Base-by-base conservation (phyloP, 192 early-diverging fungal genomes). In the Coemansia sp. region DNA sequence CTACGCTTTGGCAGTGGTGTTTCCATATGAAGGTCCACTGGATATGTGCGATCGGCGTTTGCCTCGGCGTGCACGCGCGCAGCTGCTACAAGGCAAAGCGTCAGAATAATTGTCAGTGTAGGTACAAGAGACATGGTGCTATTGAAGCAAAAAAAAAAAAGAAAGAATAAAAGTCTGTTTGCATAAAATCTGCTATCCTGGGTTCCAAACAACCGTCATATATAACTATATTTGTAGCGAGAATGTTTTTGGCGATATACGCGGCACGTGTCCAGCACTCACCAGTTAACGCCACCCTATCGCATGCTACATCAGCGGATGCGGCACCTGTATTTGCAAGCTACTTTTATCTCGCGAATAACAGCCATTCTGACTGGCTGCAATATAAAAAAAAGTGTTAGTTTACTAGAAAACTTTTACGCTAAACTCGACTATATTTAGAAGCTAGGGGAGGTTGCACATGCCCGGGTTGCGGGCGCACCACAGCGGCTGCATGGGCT, bases 401-500 rank as follows among this genome's bases (percentile, higher is more conserved):
- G n/a, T n/a, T n/a, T n/a, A n/a, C n/a, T n/a, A n/a, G n/a, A n/a
- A n/a, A n/a, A n/a, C n/a, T n/a, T n/a, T n/a, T n/a, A n/a, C n/a
- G n/a, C n/a, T n/a, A n/a, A n/a, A n/a, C n/a, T n/a, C n/a, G n/a
- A 10, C 14, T 22, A 23, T 12, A 54, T 54, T 1, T 35, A 14
- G 32, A 35, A 35, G 7, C 20, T 44, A 53, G 8, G 70, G 70
- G n/a, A 74, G 64, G 30, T 74, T 59, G 67, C 78, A 79, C 1
- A 39, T 44, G 19, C 78, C 78, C 5, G 82, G 84, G 66, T 85
- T 65, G 58, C 80, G 79, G 7, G 81, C 84, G 53, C 84, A 87
- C 85, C 85, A 87, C 22, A 87, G 68, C 1, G 85, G 88, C 62
- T 90, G 88, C 50, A 90, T 56, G 20, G 87, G 83, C 43, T 85